Base-by-base conservation (phyloP, 176 grass and related monocot genomes). In the Carex scoparia region DNA sequence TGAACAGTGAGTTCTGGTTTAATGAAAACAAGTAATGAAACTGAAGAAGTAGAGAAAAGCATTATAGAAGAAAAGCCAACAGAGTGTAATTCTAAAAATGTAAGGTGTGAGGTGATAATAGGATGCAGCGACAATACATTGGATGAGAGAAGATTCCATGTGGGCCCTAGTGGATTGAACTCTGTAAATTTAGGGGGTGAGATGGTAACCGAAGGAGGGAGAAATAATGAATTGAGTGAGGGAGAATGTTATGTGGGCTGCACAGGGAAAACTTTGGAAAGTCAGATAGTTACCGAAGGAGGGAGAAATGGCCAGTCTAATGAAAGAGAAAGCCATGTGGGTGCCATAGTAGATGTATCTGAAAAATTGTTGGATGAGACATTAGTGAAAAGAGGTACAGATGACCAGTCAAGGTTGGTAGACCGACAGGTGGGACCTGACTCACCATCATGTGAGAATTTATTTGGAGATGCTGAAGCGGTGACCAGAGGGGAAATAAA, bases 1-100 rank as follows among this genome's bases (percentile, higher is more conserved):
- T 53, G 74, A 79, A n/a, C 74, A 79, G 74, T 56, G n/a, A 48
- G 19, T n/a, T 79, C 74, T 32, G 11, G 44, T 57, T 57, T 57
- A 79, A 56, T 33, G 74, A 44, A 70, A 44, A 70, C 3, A 37
- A 44, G 37, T 38, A 42, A 44, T 70, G 42, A 70, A n/a, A 70
- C 67, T 44, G 35, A 70, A 70, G 67, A 18, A 42, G 37, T 6
- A 42, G 37, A 42, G 67, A 16, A 68, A 68, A 44, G 11, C 35
- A 44, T 42, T 42, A 8, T 16, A n/a, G 67, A 23, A n/a, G 30
- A 60, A 60, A 60, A 80, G 3, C 15, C 1, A 13, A n/a, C 33
- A 38, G 78, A 37, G 31, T 18, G 14, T 80, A 60, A 40, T 55
- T 55, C 44, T 58, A 9, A 79, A 32, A 57, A 79, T 14, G 18